Percentiles rank a stretch among this genome's conserved stretches.
Conservation (phyloP, 768 basidiomycete species). For the Tricholoma hemisulphureum region DNA sequence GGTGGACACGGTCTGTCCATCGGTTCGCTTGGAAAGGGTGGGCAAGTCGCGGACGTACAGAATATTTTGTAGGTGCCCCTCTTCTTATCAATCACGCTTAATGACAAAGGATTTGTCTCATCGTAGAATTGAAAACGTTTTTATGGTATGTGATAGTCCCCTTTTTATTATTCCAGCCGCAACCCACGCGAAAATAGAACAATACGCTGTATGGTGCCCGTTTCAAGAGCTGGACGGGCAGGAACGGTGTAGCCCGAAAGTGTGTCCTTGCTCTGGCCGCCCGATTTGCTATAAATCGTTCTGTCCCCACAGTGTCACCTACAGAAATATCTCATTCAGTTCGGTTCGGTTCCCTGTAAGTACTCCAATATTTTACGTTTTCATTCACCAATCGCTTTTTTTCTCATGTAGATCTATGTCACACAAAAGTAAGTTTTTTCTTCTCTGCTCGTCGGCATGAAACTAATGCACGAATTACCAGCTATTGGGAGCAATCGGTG, state of each 20-base stretch:
- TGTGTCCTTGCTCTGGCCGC: constrained; percentile 22
- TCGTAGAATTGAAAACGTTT: constrained; percentile 43
- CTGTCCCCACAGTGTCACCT: constrained; percentile 44
- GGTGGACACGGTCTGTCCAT: constrained; percentile 62
- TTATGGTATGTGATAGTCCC: constrained; percentile 35
- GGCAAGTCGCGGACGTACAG: constrained; percentile 52
- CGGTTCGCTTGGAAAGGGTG: constrained; percentile 46
- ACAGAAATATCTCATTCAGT: constrained; percentile 52
- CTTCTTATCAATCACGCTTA: no score
- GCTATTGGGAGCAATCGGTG: constrained; percentile 64
- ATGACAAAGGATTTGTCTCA: no score
- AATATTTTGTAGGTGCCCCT: constrained; percentile 55
- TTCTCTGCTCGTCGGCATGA: neutral
- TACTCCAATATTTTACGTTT: neutral
- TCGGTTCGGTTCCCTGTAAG: constrained; percentile 57
- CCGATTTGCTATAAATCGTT: neutral
- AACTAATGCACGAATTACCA: constrained; percentile 18
- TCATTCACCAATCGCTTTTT: neutral
- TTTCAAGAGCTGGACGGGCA: constrained; percentile 68
- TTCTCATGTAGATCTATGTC: constrained; percentile 53
- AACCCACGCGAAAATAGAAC: constrained; percentile 35
- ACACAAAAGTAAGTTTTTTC: constrained; percentile 52
- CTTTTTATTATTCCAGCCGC: neutral
- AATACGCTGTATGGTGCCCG: constrained; percentile 56
- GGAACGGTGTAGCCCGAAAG: constrained; percentile 58